A percentile compares a stretch with the other conserved stretches of the same genome.
These are phyloP conservation scores for Botryosphaeria dothidea DNA, from an alignment of 2,329 filamentous ascomycete genomes.

Conservation along the genomic window DNA sequence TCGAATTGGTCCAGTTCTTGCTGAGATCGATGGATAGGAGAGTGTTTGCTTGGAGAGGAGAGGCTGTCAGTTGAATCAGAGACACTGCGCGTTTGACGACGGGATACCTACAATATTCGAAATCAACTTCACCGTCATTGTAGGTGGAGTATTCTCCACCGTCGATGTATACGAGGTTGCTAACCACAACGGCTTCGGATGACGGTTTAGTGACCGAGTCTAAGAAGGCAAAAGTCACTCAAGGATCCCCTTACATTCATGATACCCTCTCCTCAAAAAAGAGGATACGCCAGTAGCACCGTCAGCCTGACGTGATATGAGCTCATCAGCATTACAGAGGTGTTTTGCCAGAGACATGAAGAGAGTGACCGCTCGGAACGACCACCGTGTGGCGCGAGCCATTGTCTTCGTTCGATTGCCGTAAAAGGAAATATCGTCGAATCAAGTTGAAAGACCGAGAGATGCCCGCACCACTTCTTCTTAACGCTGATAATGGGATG, in stretches of 20 bases:
- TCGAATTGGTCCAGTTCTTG: conserved; percentile 20
- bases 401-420: not conserved
- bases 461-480: not conserved
- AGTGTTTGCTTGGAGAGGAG: not conserved
- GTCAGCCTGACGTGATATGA: not conserved
- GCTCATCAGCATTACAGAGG: not conserved
- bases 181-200: not conserved
- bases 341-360: not conserved
- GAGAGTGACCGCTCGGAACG: not conserved
- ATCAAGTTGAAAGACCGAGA: too few relatives aligned
- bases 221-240: not conserved
- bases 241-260: not conserved
- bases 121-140: not conserved
- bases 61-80: not conserved
- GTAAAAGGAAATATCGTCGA: not conserved
- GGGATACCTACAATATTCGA: not conserved
- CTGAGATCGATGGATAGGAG: conserved; percentile 20
- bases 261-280: conserved; percentile 9
- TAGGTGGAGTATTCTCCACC: conserved; percentile 19
- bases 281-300: not conserved
- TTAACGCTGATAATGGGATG: not conserved
- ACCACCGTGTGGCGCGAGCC: too few relatives aligned
- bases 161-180: conserved; percentile 19
- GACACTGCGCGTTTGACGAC: not conserved
- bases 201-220: not conserved